phyloP scores from a whole-genome alignment of 495 filamentous ascomycete genomes.

The Hypoxylon subgilvum region DNA sequence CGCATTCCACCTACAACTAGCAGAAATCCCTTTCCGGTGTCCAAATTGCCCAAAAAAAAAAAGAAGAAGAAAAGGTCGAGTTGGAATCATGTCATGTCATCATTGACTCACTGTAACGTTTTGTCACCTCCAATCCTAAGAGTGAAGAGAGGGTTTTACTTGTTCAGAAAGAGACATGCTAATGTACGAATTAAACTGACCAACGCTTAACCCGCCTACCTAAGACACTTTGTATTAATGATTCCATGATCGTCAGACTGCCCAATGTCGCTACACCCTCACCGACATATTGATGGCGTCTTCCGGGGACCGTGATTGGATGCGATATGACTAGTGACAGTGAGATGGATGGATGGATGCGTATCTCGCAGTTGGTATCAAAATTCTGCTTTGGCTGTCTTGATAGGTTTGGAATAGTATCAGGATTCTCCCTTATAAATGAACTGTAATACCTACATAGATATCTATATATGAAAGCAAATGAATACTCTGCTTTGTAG shows the following conservation, averaged over 20 bases:
- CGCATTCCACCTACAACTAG: background rate
- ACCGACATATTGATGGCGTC: slow-evolving; percentile 30
- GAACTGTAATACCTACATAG: background rate
- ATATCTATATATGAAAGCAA: no score
- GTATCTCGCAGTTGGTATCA: slow-evolving; percentile 6
- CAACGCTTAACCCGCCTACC: background rate
- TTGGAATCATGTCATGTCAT: slow-evolving; percentile 15
- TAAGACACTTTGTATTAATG: slow-evolving; percentile 27
- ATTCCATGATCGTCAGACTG: slow-evolving; percentile 25
- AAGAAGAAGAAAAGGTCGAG: background rate
- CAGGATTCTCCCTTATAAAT: background rate
- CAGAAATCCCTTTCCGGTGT: background rate
- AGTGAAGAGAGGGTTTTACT: background rate
- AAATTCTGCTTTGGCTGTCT: slow-evolving; percentile 4
- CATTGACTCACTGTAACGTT: slow-evolving; percentile 9
- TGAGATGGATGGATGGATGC: slow-evolving; percentile 15
- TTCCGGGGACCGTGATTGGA: slow-evolving; percentile 11
- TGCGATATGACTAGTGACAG: background rate
- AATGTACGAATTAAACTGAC: slow-evolving; percentile 1
- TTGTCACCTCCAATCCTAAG: slow-evolving; percentile 9
- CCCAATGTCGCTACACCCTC: slow-evolving; percentile 7
- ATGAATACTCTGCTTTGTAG: no score
- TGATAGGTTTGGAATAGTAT: slow-evolving; percentile 3
- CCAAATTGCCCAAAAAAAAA: background rate
- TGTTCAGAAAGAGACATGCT: background rate